Evolutionary conservation across 345 rosid species (phyloP).

Genomic region (Sapria himalayana): DNA sequence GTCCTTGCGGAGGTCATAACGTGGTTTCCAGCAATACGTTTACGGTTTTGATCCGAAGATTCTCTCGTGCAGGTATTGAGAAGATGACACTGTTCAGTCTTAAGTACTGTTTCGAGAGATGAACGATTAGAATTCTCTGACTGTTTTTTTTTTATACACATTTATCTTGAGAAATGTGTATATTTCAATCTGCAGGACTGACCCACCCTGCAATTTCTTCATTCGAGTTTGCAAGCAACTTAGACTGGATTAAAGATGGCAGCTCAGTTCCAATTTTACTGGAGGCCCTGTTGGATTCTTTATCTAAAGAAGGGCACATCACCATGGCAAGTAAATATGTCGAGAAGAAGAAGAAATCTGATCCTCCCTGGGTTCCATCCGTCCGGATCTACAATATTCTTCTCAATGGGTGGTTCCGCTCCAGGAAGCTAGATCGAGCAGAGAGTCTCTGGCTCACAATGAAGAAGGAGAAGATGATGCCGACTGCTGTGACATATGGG

Average conservation of each 20-base stretch:
- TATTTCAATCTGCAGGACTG: constrained; percentile 36
- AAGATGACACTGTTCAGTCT: too few species aligned
- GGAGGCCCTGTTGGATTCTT: constrained; percentile 58
- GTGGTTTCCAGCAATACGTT: constrained; percentile 50
- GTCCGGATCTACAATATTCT: constrained; percentile 41
- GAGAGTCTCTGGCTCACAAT: constrained; percentile 58
- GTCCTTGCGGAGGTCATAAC: constrained; percentile 9
- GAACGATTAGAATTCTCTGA: background rate
- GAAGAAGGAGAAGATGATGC: constrained; percentile 30
- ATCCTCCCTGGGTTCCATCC: constrained; percentile 32
- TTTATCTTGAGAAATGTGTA: too few species aligned
- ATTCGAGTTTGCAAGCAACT: constrained; percentile 34
- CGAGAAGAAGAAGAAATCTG: constrained; percentile 14
- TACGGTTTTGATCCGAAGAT: constrained; percentile 56
- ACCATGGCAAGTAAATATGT: constrained; percentile 33
- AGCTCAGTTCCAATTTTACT: constrained; percentile 22
- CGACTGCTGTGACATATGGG: constrained; percentile 52
- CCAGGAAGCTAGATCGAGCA: constrained; percentile 41
- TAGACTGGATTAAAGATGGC: constrained; percentile 13
- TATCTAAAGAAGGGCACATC: constrained; percentile 62
- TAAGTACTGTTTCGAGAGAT: background rate
- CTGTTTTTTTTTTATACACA: constrained; percentile 1
- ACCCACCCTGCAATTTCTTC: constrained; percentile 39
- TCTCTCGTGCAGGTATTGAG: constrained; percentile 66
- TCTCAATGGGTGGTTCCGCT: constrained; percentile 67